These are phyloP conservation scores for Monascus purpureus DNA, from an alignment of 495 filamentous ascomycete species.

Conservation along the genomic window DNA sequence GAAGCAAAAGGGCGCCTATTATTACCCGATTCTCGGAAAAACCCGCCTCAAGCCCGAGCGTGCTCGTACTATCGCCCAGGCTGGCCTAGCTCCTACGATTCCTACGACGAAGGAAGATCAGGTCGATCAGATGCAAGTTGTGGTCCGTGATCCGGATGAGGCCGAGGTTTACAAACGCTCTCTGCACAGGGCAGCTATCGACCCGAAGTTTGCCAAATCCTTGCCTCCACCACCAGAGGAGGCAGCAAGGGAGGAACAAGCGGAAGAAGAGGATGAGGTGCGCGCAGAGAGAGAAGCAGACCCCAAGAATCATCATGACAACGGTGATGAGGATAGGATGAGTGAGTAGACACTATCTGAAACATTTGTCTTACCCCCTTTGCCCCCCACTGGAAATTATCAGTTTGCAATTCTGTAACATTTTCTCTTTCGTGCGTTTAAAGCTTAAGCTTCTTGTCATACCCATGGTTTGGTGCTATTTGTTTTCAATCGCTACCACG, in stretches of 20 bases:
- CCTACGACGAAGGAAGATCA: conserved; percentile 27
- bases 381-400: too few species aligned
- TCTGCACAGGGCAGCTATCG: conserved; percentile 27
- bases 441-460: too few species aligned
- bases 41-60: conserved; percentile 45
- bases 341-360: conserved; percentile 6
- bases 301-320: conserved; percentile 4
- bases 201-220: conserved; percentile 27
- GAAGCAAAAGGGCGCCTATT: conserved; percentile 65
- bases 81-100: conserved; percentile 25
- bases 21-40: conserved; percentile 74
- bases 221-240: conserved; percentile 25
- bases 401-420: too few species aligned
- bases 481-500: too few species aligned
- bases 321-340: conserved; percentile 11
- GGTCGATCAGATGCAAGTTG: conserved; percentile 42
- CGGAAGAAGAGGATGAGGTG: conserved; percentile 4
- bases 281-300: conserved; percentile 4
- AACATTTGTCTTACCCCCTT: background rate
- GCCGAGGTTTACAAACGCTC: conserved; percentile 36
- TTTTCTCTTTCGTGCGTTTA: too few species aligned
- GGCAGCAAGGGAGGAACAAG: conserved; percentile 8
- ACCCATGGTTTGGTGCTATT: too few species aligned
- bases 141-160: conserved; percentile 38
- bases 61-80: conserved; percentile 34